Evolutionary conservation across 148 eudicot genomes (phyloP), one percentile per base, ranked within the genome.

Genomic region (Rhododendron ferrugineum): DNA sequence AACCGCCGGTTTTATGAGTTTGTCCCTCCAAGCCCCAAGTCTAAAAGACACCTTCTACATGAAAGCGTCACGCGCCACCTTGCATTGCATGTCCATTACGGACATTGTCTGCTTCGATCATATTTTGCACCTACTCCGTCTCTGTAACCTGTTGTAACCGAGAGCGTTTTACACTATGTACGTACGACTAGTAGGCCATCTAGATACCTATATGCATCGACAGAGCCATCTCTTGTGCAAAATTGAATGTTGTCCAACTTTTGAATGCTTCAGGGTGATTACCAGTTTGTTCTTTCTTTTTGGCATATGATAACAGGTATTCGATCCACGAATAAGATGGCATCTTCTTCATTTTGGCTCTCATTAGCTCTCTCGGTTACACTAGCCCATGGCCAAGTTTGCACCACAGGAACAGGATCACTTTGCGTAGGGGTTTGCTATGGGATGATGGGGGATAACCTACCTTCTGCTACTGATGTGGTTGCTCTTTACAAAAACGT

Each of bases 381-480:
- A 62, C 26, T 68, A 46, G n/a, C 56, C 22, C 52, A 78, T 78
- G 28, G 81, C 82, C 81, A 50, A 50, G 62, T 16, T 1, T 23
- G 62, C 60, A 3, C 28, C 58, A 30, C 75, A 62, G 82, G 64
- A 62, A 82, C 87, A 36, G 73, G 34, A 66, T 22, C 72, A 34
- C 10, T 49, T 32, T 34, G 84, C 56, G 79, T 88, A 9, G 93
- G 95, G 14, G 92, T 88, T 13, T 84, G 88, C 64, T 93, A 91
- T 42, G 97, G 97, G 40, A 86, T 89, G 44, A 84, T 47, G 5
- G 97, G 92, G 4, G 58, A 90, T 66, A 91, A 93, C 81, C 86
- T 94, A 13, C 97, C 93, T 15, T 20, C 91, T 1, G 87, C 93
- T 11, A 16, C 49, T 1, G 88, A 88, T 9, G 91, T 92, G 13